Percentiles rank a stretch among this genome's conserved stretches.
phyloP scores from a whole-genome alignment of 2,329 filamentous ascomycete species.

The Sporothrix phasma region DNA sequence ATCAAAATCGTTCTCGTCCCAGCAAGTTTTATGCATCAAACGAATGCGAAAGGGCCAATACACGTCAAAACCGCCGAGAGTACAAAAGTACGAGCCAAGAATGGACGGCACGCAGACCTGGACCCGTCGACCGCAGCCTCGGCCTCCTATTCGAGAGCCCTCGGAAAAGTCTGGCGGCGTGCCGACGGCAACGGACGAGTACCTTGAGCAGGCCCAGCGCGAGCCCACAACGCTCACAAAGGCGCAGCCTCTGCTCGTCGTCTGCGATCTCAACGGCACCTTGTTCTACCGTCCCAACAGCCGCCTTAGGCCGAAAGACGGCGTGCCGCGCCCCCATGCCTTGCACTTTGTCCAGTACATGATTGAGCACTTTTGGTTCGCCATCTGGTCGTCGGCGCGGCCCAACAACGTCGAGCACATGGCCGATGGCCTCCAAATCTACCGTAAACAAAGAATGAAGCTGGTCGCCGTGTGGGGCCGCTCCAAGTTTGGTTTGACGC shows the following conservation, averaged over 20 bases:
- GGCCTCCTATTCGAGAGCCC: not conserved
- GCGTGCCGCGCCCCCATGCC: conserved; percentile 59
- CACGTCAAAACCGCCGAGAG: not conserved
- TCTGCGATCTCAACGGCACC: conserved; percentile 91
- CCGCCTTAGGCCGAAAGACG: conserved; percentile 35
- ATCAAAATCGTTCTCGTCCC: not conserved
- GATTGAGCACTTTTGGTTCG: conserved; percentile 64
- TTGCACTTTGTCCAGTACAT: conserved; percentile 62
- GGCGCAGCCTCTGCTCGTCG: conserved; percentile 61
- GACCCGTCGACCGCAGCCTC: not conserved
- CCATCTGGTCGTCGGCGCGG: conserved; percentile 83
- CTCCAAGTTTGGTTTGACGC: conserved; percentile 60
- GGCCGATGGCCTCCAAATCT: conserved; percentile 54
- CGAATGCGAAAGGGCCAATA: too few species aligned
- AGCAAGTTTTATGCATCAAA: not conserved
- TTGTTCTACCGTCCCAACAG: conserved; percentile 61
- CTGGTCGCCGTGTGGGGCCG: conserved; percentile 70
- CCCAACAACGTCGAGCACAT: conserved; percentile 62
- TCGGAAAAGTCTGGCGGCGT: conserved; percentile 36
- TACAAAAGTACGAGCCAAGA: not conserved
- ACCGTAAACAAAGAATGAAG: conserved; percentile 19
- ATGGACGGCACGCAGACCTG: not conserved
- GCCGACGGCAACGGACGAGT: conserved; percentile 50
- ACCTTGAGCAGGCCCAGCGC: conserved; percentile 45
- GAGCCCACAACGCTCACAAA: conserved; percentile 26